Evolutionary conservation across 2,329 filamentous ascomycete genomes (phyloP).

Genomic region (Fusarium sublunatum): DNA sequence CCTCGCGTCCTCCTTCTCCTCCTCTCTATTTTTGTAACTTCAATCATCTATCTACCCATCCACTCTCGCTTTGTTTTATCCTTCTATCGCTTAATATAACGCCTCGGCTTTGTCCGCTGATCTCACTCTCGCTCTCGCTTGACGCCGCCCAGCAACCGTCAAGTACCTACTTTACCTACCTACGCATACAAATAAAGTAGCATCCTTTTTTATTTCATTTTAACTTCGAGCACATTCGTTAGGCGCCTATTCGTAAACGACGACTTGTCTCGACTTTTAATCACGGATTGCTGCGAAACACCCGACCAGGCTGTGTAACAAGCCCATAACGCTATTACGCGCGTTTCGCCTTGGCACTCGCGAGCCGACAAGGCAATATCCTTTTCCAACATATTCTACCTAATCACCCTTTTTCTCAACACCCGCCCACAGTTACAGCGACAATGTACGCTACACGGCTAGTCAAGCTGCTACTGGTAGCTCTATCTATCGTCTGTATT

Average conservation of each 20-base stretch:
- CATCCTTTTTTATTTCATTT: background rate
- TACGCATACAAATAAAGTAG: slow-evolving; percentile 2
- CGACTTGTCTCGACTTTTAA: slow-evolving; percentile 7
- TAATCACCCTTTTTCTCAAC: slow-evolving; percentile 6
- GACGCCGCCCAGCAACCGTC: slow-evolving; percentile 24
- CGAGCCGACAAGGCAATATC: slow-evolving; percentile 11
- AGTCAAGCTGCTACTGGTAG: slow-evolving; percentile 61
- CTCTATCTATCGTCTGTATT: slow-evolving; percentile 59
- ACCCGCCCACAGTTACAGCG: slow-evolving; percentile 2
- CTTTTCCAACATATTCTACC: slow-evolving; percentile 1
- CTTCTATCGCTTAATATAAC: slow-evolving; percentile 25
- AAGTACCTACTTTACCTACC: background rate
- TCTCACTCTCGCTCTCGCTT: slow-evolving; percentile 35
- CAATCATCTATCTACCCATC: background rate
- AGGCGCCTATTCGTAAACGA: slow-evolving; percentile 5
- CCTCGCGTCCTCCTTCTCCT: slow-evolving; percentile 22
- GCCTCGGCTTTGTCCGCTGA: slow-evolving; percentile 18
- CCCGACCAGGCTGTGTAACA: slow-evolving; percentile 10
- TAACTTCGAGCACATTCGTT: slow-evolving; percentile 11
- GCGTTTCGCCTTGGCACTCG: slow-evolving; percentile 6
- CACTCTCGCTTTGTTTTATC: slow-evolving; percentile 28
- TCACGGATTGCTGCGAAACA: slow-evolving; percentile 6
- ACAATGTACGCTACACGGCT: slow-evolving; percentile 61
- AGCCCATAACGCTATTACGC: slow-evolving; percentile 14
- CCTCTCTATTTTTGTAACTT: slow-evolving; percentile 20